Conservation (phyloP, 306 rosid species). For the Malus domestica region ASM211411v1 NC_041798.1:3694001-3694500, state of each 20-base stretch:
- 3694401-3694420: conserved; percentile 94
- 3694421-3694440: conserved; percentile 94
- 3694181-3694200: conserved; percentile 7
- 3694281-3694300: background rate
- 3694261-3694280: conserved; percentile 18
- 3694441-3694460: conserved; percentile 24
- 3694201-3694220: conserved; percentile 97
- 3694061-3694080: background rate
- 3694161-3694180: background rate
- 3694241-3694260: conserved; percentile 91
- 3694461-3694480: background rate
- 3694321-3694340: conserved; percentile 65
- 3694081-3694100: background rate
- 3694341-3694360: conserved; percentile 94
- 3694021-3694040: background rate
- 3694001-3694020: conserved; percentile 1
- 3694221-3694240: conserved; percentile 91
- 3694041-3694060: background rate
- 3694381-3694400: conserved; percentile 96
- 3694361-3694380: conserved; percentile 96
- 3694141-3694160: background rate
- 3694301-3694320: conserved; percentile 3
- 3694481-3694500: background rate
- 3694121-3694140: background rate
- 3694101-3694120: background rate